Evolutionary conservation across 2,329 filamentous ascomycete species (phyloP), one percentile per base, ranked within the genome.

Genomic region (Fusarium praegraminearum): DNA sequence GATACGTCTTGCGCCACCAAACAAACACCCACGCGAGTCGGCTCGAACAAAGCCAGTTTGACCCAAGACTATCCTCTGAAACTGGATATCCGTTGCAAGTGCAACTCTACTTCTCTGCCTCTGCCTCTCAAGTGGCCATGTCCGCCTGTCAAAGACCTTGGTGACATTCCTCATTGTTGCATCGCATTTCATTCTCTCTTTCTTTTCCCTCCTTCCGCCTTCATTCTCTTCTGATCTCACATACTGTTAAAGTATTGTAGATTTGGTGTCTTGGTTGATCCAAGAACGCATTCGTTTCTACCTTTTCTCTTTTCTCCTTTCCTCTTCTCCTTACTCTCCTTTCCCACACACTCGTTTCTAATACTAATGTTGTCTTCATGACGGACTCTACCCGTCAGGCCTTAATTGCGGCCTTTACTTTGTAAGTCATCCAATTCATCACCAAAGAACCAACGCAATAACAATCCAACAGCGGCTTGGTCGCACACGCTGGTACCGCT

Each of bases 391-490:
- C 80, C 68, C 78, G 78, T 38, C 82, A 85, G 81, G 82, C 83
- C 72, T 78, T 87, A 65, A 77, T 85, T 76, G 84, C 84, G 66
- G 83, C 85, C 67, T 87, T 88, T 75, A 78, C 80, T 62, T 88
- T 88, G 86, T 87, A 41, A 81, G 85, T 69, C 36, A 35, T 24
- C 13, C 43, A 10, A 43, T 22, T 28, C 36, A 38, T 12, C 15
- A 49, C 10, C 4, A 13, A 28, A 38, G 16, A 47, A 30, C 55
- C 63, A 49, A 75, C 36, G 8, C 11, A 30, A 43, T 15, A 57
- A 77, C 80, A 68, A 80, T 71, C 10, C 24, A 43, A 41, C 49
- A 73, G 86, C 79, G 87, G 86, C 68, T 82, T 86, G 66, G 80
- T 88, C 58, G 81, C 87, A 71, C 84, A 84, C 74, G 83, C 85